These are phyloP conservation scores for Phytophthora vignae DNA, from an alignment of 352 stramenopile genomes.

Conservation along the genomic window DNA sequence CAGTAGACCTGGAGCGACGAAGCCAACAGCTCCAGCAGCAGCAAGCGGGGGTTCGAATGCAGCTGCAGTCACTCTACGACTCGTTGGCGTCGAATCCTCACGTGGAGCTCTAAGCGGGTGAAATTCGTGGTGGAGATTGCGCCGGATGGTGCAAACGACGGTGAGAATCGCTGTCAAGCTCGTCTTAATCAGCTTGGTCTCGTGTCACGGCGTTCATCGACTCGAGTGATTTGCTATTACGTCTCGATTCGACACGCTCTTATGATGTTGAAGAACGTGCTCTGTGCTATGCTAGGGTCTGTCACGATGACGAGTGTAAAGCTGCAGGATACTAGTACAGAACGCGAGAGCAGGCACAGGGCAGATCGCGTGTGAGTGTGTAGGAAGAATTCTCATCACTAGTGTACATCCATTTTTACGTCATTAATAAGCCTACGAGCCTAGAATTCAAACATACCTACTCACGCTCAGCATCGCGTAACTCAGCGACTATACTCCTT, in stretches of 20 bases:
- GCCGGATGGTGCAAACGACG: conserved; percentile 1
- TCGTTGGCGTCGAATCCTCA: conserved; percentile 22
- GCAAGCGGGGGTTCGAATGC: conserved; percentile 27
- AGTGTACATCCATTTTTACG: conserved; percentile 7
- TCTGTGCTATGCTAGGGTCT: background rate
- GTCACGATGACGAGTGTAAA: background rate
- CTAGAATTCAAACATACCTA: conserved; percentile 2
- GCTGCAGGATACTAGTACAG: background rate
- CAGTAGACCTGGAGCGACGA: conserved; percentile 30
- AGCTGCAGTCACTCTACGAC: conserved; percentile 44
- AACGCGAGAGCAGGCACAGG: background rate
- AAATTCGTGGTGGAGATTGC: background rate
- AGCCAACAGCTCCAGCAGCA: conserved; percentile 37
- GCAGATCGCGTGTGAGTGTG: background rate
- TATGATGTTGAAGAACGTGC: background rate
- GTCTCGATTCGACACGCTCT: background rate
- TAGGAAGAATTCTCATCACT: background rate
- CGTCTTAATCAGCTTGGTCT: background rate
- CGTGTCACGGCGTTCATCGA: background rate
- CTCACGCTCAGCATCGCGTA: conserved; percentile 1
- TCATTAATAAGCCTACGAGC: conserved; percentile 4
- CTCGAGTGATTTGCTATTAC: background rate
- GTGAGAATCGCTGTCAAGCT: background rate
- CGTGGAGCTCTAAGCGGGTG: background rate
- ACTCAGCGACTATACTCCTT: conserved; percentile 9